A percentile compares a stretch with the other conserved stretches of the same genome.
phyloP scores from a whole-genome alignment of 2,329 filamentous ascomycete genomes.

The Colletotrichum phormii region DNA sequence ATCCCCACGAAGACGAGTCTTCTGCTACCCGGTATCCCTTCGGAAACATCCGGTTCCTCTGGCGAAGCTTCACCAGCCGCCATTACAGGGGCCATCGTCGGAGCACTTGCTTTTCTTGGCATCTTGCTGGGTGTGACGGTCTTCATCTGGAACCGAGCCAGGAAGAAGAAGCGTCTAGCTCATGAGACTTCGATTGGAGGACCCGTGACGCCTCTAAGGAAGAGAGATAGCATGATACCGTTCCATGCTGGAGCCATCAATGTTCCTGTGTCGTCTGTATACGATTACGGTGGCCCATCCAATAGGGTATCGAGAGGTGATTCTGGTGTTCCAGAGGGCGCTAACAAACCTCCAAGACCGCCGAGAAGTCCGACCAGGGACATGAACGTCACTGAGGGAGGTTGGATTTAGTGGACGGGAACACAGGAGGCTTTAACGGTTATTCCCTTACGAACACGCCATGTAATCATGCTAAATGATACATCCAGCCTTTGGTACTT shows the following conservation, averaged over 20 bases:
- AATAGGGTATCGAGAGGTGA: neutral
- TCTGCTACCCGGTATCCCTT: neutral
- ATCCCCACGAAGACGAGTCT: neutral
- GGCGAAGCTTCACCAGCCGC: neutral
- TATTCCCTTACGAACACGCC: fast-evolving
- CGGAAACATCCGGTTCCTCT: neutral
- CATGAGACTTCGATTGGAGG: neutral
- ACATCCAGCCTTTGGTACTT: no score
- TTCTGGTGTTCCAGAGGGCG: no score
- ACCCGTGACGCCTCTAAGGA: neutral
- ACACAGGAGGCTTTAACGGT: neutral
- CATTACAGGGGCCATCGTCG: slow-evolving; percentile 9
- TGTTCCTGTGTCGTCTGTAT: neutral
- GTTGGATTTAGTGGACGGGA: neutral
- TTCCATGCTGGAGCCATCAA: neutral
- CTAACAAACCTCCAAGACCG: neutral
- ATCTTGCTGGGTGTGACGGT: neutral
- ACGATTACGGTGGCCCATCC: neutral
- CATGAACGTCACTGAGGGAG: neutral
- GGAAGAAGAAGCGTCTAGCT: neutral
- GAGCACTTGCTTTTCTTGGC: slow-evolving; percentile 21
- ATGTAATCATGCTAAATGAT: no score
- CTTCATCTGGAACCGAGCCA: neutral
- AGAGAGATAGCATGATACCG: neutral
- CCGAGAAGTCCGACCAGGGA: neutral